Conservation (phyloP, 805 yeast species). For the Cyberlindnera japonica region DNA sequence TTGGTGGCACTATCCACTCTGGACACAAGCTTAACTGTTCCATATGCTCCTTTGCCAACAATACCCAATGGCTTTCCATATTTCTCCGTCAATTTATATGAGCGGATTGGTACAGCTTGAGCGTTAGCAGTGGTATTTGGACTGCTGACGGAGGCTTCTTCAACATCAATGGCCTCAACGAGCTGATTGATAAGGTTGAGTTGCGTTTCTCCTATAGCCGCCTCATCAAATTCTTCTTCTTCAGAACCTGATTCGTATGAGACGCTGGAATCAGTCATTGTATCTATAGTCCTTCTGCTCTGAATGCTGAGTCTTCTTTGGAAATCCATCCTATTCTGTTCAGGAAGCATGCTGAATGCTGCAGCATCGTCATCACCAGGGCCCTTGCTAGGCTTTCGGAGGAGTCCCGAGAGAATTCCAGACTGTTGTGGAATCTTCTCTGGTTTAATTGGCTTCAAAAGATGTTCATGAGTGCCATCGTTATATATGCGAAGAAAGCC, state of each 20-base stretch:
- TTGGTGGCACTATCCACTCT: slow-evolving; percentile 76
- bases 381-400: slow-evolving; percentile 15
- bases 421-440: slow-evolving; percentile 22
- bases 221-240: slow-evolving; percentile 18
- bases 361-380: slow-evolving; percentile 18
- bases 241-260: slow-evolving; percentile 7
- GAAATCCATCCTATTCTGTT: slow-evolving; percentile 28
- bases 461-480: slow-evolving; percentile 26
- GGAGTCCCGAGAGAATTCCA: slow-evolving; percentile 25
- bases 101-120: slow-evolving; percentile 13
- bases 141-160: slow-evolving; percentile 15
- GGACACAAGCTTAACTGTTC: slow-evolving; percentile 93
- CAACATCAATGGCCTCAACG: slow-evolving; percentile 44
- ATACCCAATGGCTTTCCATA: slow-evolving; percentile 52
- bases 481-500: slow-evolving; percentile 21
- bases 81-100: slow-evolving; percentile 38
- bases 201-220: slow-evolving; percentile 50
- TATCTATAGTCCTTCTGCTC: slow-evolving; percentile 21
- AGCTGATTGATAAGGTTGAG: slow-evolving; percentile 44
- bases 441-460: slow-evolving; percentile 20
- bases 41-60: slow-evolving; percentile 96
- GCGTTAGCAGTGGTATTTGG: neutral
- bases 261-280: slow-evolving; percentile 7
- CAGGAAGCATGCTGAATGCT: slow-evolving; percentile 29
- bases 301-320: slow-evolving; percentile 28